Evolutionary conservation across 768 basidiomycete species (phyloP), one percentile per base, ranked within the genome.

Genomic region (Multifurca ochricompacta): DNA sequence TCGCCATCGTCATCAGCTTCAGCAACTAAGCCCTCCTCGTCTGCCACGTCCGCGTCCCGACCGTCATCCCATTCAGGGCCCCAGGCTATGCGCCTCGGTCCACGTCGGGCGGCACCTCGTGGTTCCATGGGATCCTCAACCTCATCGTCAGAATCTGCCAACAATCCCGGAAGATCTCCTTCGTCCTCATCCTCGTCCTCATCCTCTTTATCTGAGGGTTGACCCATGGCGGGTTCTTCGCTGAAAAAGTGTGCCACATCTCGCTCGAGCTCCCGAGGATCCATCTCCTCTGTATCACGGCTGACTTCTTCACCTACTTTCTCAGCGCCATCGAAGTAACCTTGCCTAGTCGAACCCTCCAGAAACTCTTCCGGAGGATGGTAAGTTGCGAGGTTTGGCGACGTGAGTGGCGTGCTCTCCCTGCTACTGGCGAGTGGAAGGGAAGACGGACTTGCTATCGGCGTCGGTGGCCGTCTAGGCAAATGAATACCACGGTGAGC

Each of bases 301-400:
- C 65, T 65, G 16, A 66, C 69, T 36, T 60, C 63, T 3, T 68
- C 70, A 6, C 69, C 64, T 7, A 59, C 64, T 21, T 64, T 67
- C 6, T 64, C 68, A 4, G 62, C 67, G 25, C 59, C 66, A 2
- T 65, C 59, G 35, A 65, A 65, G 51, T 65, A 65, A 3, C 55
- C 64, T 19, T 34, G 44, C n/a, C 23, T 51, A 16, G 48, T 27
- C 4, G 53, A 34, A 32, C 53, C 67, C 2, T 63, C 63, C 19
- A 66, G 63, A 3, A 73, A 60, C 40, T 72, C 70, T 53, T 73
- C 73, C 1, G 73, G 72, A 6, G 73, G 68, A 13, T 64, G 64
- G 37, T 73, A 73, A 6, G 68, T 72, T 4, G 70, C 70, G 8
- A 71, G 53, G 34, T 63, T 66, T 3, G 72, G 71, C 8, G 71